Evolutionary conservation across 805 yeast genomes (phyloP), one percentile per base, ranked within the genome.

Genomic region (Clavispora asparagi): DNA sequence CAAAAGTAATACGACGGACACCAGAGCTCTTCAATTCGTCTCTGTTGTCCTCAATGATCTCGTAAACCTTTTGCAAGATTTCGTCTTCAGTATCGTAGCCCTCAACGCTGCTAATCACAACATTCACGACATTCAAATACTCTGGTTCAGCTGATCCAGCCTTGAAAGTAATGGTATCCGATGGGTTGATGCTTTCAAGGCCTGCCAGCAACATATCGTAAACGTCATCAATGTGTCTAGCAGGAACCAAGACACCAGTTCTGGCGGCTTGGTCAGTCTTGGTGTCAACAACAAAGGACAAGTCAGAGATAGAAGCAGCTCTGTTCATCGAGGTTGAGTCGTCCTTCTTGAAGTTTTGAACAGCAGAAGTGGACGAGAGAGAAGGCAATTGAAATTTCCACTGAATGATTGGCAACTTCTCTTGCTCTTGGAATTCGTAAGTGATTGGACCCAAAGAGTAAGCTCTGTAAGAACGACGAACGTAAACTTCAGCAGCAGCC

Each of bases 401-500:
- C 53, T 87, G 85, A 51, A 90, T 78, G 45, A 86, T 77, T 35
- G 97, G 95, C 43, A 78, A 65, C 43, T 48, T 48, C 46, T 55
- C 58, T 46, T 78, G 75, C 44, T 67, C 74, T 30, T 72, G 64
- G 57, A 71, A 69, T 52, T 77, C 79, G 60, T 88, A 87, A 45
- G 73, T 70, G 44, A 95, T 78, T 52, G 83, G 85, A 45, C 87
- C 84, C 51, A 94, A 84, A 36, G 89, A 84, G 71, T 95, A 94
- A 33, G 98, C 98, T 61, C 98, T 83, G 75, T 91, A 94, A 39
- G 98, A 95, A 67, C 99, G 85, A 67, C 98, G 85, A 49, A 91
- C 84, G 67, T 94, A 94, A 48, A 94, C 96, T 70, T 94, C 97
- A 40, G 96, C 89, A 32, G 99, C 98, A 32, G 99, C 98, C 54